These are phyloP conservation scores for Russula emetica DNA, from an alignment of 768 basidiomycete genomes.

Conservation along the genomic window DNA sequence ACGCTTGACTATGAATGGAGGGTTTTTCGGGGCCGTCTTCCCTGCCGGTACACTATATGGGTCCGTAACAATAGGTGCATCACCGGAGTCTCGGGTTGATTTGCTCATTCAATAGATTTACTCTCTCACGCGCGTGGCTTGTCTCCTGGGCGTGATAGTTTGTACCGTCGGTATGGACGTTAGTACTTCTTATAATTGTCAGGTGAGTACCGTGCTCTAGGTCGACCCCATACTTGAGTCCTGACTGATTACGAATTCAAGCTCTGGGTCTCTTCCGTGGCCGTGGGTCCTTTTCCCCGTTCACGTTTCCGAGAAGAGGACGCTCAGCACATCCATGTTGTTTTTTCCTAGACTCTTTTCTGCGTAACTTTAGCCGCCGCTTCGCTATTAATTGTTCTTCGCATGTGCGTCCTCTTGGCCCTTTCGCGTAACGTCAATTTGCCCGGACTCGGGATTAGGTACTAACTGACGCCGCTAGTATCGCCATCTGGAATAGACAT, in stretches of 20 bases:
- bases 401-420: conserved; percentile 8
- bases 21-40: not conserved
- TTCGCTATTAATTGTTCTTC: conserved; percentile 13
- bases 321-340: not conserved
- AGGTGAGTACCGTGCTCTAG: not conserved
- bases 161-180: not conserved
- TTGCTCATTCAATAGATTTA: not conserved
- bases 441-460: not conserved
- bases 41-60: not conserved
- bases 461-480: not conserved
- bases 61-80: not conserved
- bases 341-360: not conserved
- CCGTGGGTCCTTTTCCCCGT: not conserved
- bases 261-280: not conserved
- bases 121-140: not conserved
- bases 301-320: not conserved
- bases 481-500: conserved; percentile 9
- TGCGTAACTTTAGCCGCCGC: not conserved
- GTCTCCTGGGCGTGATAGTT: not conserved
- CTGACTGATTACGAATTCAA: not conserved
- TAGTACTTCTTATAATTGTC: not conserved
- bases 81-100: not conserved
- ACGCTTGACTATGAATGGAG: not conserved
- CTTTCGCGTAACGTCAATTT: not conserved
- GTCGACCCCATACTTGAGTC: not conserved